Evolutionary conservation across 306 rosid species (phyloP).

Genomic region (Sesbania bispinosa): DNA sequence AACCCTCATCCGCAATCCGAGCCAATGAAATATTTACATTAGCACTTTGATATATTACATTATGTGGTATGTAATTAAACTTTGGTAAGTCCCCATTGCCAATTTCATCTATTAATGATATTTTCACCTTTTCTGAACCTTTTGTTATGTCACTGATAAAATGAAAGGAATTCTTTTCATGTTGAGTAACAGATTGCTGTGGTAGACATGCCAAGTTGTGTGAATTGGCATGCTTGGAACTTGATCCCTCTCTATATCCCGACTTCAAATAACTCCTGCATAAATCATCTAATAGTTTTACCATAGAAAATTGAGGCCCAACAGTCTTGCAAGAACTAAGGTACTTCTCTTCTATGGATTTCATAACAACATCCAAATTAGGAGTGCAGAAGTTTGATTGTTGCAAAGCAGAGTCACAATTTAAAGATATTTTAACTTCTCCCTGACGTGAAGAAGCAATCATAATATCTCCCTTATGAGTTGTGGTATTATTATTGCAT

Average conservation of each 20-base stretch:
- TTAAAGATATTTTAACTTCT: conserved; percentile 39
- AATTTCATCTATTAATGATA: conserved; percentile 58
- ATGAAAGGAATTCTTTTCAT: conserved; percentile 13
- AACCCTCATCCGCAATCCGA: conserved; percentile 79
- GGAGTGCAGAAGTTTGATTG: conserved; percentile 31
- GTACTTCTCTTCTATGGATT: conserved; percentile 40
- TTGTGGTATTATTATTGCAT: not conserved
- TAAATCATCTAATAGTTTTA: conserved; percentile 32
- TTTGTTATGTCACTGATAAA: conserved; percentile 57
- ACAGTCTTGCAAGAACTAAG: not conserved
- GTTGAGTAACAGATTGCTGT: conserved; percentile 14
- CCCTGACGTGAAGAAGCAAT: conserved; percentile 42
- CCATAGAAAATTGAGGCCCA: conserved; percentile 34
- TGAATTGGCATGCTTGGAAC: conserved; percentile 18
- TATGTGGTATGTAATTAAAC: conserved; percentile 69
- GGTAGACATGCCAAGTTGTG: conserved; percentile 2
- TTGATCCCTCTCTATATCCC: conserved; percentile 26
- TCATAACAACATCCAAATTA: conserved; percentile 32
- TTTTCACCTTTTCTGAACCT: conserved; percentile 66
- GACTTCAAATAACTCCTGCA: conserved; percentile 37
- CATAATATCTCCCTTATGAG: conserved; percentile 5
- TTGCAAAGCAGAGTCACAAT: conserved; percentile 30
- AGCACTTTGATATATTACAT: conserved; percentile 66
- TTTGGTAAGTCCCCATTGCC: conserved; percentile 56
- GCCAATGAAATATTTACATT: conserved; percentile 74